These are phyloP conservation scores for Penicillium coprophilum DNA, from an alignment of 495 filamentous ascomycete species.

Conservation along the genomic window DNA sequence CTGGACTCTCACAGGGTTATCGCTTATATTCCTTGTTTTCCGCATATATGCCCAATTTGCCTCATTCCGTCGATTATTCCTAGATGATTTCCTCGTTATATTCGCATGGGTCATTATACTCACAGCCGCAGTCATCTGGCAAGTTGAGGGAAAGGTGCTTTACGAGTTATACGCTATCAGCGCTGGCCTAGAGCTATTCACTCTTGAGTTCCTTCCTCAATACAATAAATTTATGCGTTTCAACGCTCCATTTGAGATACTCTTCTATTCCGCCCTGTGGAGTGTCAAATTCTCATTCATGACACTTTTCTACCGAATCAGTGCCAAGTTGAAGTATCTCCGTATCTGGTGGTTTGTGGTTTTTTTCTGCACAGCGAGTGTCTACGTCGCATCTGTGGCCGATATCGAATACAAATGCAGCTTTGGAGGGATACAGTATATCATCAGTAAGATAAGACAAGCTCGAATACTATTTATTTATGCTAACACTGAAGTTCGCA, in stretches of 20 bases:
- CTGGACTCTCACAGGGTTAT: conserved; percentile 21
- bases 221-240: conserved; percentile 18
- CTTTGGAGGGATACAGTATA: conserved; percentile 16
- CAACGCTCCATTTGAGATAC: conserved; percentile 16
- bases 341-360: conserved; percentile 25
- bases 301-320: conserved; percentile 24
- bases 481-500: conserved; percentile 6
- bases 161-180: conserved; percentile 16
- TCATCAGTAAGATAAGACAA: conserved; percentile 11
- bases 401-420: conserved; percentile 27
- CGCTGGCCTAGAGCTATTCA: conserved; percentile 5
- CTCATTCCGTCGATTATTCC: conserved; percentile 22
- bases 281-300: conserved; percentile 30
- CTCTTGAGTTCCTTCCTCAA: conserved; percentile 5
- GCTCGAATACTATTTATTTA: background rate
- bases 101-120: conserved; percentile 28
- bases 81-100: conserved; percentile 27
- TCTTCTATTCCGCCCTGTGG: conserved; percentile 27
- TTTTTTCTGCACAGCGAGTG: conserved; percentile 11
- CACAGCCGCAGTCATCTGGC: conserved; percentile 23
- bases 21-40: conserved; percentile 23
- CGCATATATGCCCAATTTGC: conserved; percentile 22
- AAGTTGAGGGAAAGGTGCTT: conserved; percentile 13
- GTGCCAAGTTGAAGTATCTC: conserved; percentile 16
- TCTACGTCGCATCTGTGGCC: conserved; percentile 18